Evolutionary conservation across 805 yeast genomes (phyloP), one percentile per base, ranked within the genome.

Genomic region (Maudiozyma barnettii): DNA sequence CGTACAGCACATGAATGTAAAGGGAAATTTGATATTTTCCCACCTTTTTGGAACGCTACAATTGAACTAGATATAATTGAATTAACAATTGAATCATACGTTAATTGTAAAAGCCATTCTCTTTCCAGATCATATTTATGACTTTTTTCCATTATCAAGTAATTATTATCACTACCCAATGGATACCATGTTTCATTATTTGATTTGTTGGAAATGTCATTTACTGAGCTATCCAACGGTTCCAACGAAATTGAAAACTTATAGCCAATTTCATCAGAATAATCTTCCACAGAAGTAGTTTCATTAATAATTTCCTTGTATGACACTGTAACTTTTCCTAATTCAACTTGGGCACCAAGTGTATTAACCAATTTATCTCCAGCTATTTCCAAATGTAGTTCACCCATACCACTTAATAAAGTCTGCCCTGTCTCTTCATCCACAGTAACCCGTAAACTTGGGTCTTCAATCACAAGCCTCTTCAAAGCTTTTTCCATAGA

Each of bases 341-440:
- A 73, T 30, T 81, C 81, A 1, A 86, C 84, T 47, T 82, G 79
- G 2, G 95, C 96, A 61, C 83, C 82, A 74, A 89, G 73, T 49
- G 88, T 95, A 39, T 76, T 77, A n/a, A 86, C 67, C 39, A 89
- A 72, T 47, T 97, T 72, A 56, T 87, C 93, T 43, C 73, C 74
- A 1, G 93, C 84, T 54, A 93, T 89, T 55, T 93, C 98, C 44
- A 93, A 72, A 67, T 93, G 99, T 43, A 93, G 72, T 60, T 93
- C 99, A 51, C 99, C 99, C 96, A 91, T 90, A 55, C 99, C 99
- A 48, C 95, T 85, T 60, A 93, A 82, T 51, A 93, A 77, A 14
- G 97, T 93, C 66, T 93, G 96, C 66, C 93, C 93, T 39, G 95
- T 82, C 68, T 93, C 97, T 20, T 77, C 67, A 65, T 93, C 86